Evolutionary conservation across 2,329 filamentous ascomycete species (phyloP).

Genomic region (Fusarium agapanthi): DNA sequence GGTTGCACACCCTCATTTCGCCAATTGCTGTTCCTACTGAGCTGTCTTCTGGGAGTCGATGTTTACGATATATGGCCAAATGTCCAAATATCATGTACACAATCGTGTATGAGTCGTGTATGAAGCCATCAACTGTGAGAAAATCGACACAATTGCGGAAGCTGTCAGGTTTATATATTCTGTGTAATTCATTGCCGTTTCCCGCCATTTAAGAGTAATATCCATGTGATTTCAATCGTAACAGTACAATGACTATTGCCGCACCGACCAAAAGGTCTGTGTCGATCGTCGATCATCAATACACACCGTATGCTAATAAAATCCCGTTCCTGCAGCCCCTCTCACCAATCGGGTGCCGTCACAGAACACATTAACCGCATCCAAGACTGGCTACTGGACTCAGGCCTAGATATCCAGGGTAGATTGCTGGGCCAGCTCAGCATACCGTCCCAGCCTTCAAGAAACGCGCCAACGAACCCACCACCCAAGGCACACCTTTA

Average conservation of each 20-base stretch:
- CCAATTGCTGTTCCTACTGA: rapidly evolving
- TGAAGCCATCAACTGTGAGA: too few species aligned
- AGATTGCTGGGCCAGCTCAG: background rate
- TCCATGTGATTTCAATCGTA: too few species aligned
- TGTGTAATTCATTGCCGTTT: rapidly evolving
- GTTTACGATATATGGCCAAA: rapidly evolving
- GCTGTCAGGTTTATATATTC: rapidly evolving
- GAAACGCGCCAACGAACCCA: background rate
- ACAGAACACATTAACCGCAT: background rate
- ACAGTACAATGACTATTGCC: too few species aligned
- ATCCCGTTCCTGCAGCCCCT: background rate
- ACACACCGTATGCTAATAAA: rapidly evolving
- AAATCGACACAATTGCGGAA: background rate
- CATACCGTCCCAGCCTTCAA: background rate
- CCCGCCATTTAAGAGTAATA: too few species aligned
- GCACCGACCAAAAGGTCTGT: too few species aligned
- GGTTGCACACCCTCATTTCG: rapidly evolving
- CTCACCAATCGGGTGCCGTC: rapidly evolving
- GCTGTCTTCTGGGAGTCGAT: rapidly evolving
- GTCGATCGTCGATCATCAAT: rapidly evolving
- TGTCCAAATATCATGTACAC: rapidly evolving
- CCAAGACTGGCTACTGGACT: rapidly evolving
- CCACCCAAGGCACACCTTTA: background rate
- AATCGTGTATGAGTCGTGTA: too few species aligned
- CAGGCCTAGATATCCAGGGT: background rate